These are phyloP conservation scores for Marasmius fiardii DNA, from an alignment of 1,284 basidiomycete species.

Conservation along the genomic window DNA sequence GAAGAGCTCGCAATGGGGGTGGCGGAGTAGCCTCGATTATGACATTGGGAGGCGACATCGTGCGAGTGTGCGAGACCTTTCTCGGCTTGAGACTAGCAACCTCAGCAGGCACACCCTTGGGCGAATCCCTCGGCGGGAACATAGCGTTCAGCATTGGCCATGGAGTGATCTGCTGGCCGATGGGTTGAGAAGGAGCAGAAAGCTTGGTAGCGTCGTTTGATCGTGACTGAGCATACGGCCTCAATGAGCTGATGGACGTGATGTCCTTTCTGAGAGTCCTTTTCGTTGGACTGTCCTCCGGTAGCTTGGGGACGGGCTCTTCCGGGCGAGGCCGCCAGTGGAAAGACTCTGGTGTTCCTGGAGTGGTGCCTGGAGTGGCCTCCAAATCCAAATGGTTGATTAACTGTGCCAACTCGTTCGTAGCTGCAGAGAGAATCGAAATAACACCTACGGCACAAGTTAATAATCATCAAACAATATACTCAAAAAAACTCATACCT, in stretches of 20 bases:
- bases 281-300: slow-evolving; percentile 34
- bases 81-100: background rate
- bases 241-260: slow-evolving; percentile 52
- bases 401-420: slow-evolving; percentile 71
- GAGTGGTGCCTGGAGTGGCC: slow-evolving; percentile 57
- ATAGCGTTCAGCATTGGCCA: slow-evolving; percentile 52
- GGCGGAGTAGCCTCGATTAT: slow-evolving; percentile 36
- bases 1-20: slow-evolving; percentile 56
- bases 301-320: background rate
- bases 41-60: slow-evolving; percentile 48
- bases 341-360: slow-evolving; percentile 26
- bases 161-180: slow-evolving; percentile 62
- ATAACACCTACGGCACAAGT: slow-evolving; percentile 45
- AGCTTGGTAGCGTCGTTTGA: slow-evolving; percentile 20
- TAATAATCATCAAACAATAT: slow-evolving; percentile 5
- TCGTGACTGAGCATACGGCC: slow-evolving; percentile 55
- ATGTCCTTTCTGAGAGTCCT: slow-evolving; percentile 34
- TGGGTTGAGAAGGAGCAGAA: slow-evolving; percentile 18
- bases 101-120: slow-evolving; percentile 16
- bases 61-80: slow-evolving; percentile 44
- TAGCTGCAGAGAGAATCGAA: slow-evolving; percentile 69
- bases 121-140: slow-evolving; percentile 42
- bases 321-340: background rate
- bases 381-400: slow-evolving; percentile 74
- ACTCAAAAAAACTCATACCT: slow-evolving; percentile 26